A percentile compares a stretch with the other conserved stretches of the same genome.
phyloP scores from a whole-genome alignment of 805 yeast genomes.

The Metschnikowia sp. region DNA sequence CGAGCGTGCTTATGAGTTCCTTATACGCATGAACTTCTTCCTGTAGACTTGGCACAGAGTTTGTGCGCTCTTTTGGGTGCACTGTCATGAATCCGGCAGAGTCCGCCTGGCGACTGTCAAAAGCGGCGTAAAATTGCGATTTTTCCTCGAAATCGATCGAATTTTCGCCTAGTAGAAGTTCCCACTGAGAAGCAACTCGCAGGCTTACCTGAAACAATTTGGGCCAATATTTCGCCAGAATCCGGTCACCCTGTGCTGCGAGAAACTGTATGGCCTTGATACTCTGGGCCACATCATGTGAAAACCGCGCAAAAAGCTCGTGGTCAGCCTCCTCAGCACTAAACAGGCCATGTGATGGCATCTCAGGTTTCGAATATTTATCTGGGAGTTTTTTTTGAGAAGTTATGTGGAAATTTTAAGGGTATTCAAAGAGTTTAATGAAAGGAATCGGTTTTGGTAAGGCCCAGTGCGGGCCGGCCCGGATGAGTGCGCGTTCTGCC shows the following conservation, averaged over 20 bases:
- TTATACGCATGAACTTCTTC: slow-evolving; percentile 26
- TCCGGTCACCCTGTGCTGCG: slow-evolving; percentile 22
- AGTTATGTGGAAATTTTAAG: no score
- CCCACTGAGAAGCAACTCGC: slow-evolving; percentile 28
- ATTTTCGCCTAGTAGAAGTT: slow-evolving; percentile 29
- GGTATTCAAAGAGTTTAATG: no score
- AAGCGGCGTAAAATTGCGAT: slow-evolving; percentile 27
- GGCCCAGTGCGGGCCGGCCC: no score
- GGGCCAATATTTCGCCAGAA: slow-evolving; percentile 27
- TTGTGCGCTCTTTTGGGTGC: slow-evolving; percentile 37
- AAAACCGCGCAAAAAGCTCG: slow-evolving; percentile 6
- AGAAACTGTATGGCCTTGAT: slow-evolving; percentile 45
- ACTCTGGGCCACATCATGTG: slow-evolving; percentile 43
- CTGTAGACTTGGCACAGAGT: slow-evolving; percentile 12
- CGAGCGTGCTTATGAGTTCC: slow-evolving; percentile 18
- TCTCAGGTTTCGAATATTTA: no score
- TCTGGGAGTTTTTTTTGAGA: no score
- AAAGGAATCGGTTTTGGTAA: no score
- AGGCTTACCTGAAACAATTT: slow-evolving; percentile 31
- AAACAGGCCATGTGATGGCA: neutral
- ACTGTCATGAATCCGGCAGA: slow-evolving; percentile 25
- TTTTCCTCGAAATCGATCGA: slow-evolving; percentile 37
- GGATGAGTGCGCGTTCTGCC: no score
- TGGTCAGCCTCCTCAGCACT: slow-evolving; percentile 9
- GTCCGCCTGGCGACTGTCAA: slow-evolving; percentile 20